A percentile compares a stretch with the other conserved stretches of the same genome.
Evolutionary conservation across 2,329 filamentous ascomycete species (phyloP).

Genomic region (Ampelomyces quisqualis): DNA sequence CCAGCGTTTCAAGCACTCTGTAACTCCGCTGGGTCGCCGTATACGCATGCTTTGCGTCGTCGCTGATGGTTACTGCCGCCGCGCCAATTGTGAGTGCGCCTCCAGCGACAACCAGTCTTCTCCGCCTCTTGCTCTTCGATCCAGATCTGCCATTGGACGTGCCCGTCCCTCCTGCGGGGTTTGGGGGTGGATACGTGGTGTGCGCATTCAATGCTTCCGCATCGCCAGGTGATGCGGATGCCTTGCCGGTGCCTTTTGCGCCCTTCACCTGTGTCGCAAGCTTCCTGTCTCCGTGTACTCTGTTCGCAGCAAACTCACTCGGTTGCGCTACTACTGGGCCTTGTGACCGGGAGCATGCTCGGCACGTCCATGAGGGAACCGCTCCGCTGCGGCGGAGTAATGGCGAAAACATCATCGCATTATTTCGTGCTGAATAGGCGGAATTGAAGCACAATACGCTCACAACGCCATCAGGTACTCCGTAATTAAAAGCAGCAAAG

Average conservation of each 20-base stretch:
- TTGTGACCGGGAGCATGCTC: conserved; percentile 34
- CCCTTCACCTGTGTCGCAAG: conserved; percentile 17
- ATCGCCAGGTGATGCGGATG: conserved; percentile 9
- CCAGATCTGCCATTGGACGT: neutral
- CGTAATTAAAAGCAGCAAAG: too few relatives aligned
- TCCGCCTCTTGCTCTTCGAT: conserved; percentile 26
- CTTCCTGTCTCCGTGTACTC: conserved; percentile 3
- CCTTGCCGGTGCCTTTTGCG: too few relatives aligned
- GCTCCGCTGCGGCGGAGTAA: conserved; percentile 25
- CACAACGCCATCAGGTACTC: neutral
- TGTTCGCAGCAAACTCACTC: conserved; percentile 4
- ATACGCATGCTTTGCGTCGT: conserved; percentile 74
- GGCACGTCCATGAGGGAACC: conserved; percentile 37
- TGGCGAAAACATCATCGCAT: conserved; percentile 18
- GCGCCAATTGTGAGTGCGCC: conserved; percentile 41
- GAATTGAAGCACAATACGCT: neutral
- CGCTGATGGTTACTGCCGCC: conserved; percentile 53
- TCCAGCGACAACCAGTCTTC: conserved; percentile 29
- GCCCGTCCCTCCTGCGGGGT: neutral
- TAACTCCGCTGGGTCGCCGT: conserved; percentile 74
- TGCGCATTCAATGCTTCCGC: neutral
- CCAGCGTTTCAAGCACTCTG: conserved; percentile 72
- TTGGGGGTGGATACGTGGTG: neutral
- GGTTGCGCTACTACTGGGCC: conserved; percentile 22
- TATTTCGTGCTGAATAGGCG: neutral